Evolutionary conservation across 148 eudicot genomes (phyloP).

Genomic region (Nyssa sinensis): DNA sequence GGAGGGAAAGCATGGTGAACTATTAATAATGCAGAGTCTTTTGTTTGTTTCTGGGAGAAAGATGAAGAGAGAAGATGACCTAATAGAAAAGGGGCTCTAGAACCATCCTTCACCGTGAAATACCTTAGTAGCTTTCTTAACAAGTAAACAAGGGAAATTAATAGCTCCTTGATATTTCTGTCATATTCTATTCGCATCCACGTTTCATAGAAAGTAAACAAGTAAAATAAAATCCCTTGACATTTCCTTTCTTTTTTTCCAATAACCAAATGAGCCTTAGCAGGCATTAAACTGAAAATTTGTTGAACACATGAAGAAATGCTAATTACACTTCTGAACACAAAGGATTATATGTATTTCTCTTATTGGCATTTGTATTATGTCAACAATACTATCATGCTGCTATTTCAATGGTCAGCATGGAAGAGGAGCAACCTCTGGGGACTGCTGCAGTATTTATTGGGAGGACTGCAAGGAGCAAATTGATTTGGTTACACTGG

Average conservation of each 20-base stretch:
- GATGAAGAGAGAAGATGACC: not conserved
- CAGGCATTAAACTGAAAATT: not conserved
- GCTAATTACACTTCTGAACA: slow-evolving; percentile 7
- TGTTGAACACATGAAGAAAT: not conserved
- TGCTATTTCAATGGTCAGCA: slow-evolving; percentile 26
- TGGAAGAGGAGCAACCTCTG: slow-evolving; percentile 26
- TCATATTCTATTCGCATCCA: too few species aligned
- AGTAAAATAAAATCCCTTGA: too few species aligned
- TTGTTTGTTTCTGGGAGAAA: not conserved
- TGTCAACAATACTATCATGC: not conserved
- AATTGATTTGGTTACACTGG: slow-evolving; percentile 74
- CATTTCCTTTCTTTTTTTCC: too few species aligned
- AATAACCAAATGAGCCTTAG: too few species aligned
- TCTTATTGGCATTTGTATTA: not conserved
- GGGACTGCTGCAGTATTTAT: slow-evolving; percentile 31
- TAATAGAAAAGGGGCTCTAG: not conserved
- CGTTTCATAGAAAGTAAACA: too few species aligned
- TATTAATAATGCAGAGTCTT: not conserved
- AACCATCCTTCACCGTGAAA: not conserved
- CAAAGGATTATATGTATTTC: not conserved
- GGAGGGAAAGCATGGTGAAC: not conserved
- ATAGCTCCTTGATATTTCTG: too few species aligned
- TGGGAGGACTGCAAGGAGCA: slow-evolving; percentile 85
- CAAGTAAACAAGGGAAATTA: not conserved
- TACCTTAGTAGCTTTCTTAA: not conserved